Evolutionary conservation across 352 stramenopile genomes (phyloP).

Genomic region (Globisporangium barbulae): DNA sequence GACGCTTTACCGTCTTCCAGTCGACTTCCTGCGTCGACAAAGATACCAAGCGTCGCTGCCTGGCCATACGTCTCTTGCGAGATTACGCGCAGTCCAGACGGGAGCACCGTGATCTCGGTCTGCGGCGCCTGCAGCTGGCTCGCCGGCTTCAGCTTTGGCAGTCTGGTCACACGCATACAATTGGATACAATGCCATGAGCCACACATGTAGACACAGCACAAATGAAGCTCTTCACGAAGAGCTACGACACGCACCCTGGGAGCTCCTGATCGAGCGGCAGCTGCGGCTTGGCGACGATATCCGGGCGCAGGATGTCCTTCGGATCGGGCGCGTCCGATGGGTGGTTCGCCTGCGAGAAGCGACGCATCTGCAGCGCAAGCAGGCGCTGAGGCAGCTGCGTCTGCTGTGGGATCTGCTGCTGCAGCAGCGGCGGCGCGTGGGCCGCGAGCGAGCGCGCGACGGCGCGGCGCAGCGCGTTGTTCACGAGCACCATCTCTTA

Average conservation of each 20-base stretch:
- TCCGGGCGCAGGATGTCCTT: conserved; percentile 61
- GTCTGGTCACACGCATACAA: conserved; percentile 18
- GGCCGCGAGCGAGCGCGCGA: conserved; percentile 14
- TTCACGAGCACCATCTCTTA: conserved; percentile 27
- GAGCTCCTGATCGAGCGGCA: conserved; percentile 59
- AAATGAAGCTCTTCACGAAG: neutral
- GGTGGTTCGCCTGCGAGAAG: conserved; percentile 41
- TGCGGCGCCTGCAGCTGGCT: conserved; percentile 82
- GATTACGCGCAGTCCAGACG: conserved; percentile 94
- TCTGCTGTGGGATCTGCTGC: neutral
- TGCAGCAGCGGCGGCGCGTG: neutral
- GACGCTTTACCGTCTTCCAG: conserved; percentile 53
- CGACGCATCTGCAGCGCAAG: conserved; percentile 22
- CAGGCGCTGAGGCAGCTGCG: neutral
- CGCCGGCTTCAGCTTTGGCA: conserved; percentile 81
- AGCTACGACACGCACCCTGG: conserved; percentile 24
- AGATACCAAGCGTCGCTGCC: conserved; percentile 92
- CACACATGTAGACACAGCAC: neutral
- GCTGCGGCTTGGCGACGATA: conserved; percentile 39
- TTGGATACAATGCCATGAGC: neutral
- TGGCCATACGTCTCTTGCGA: conserved; percentile 96
- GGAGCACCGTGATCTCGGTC: conserved; percentile 91
- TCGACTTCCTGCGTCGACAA: conserved; percentile 91
- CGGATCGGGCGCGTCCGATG: conserved; percentile 24
- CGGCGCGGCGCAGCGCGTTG: conserved; percentile 28